Conservation (phyloP, 257 asterid species). For the Nicotiana tabacum region DNA sequence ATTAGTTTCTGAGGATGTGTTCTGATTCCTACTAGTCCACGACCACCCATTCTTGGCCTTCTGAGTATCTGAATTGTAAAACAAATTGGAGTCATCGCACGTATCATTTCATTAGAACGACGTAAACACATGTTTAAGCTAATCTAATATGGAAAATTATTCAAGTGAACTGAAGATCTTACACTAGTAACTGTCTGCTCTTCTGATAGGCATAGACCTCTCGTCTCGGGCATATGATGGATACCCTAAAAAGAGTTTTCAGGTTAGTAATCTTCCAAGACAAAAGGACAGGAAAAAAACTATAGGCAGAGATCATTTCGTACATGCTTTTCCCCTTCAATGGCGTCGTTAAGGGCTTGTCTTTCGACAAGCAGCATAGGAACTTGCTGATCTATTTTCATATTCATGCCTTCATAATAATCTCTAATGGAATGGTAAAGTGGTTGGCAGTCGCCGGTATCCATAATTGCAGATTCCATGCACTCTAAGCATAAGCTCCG, state of each 20-base stretch:
- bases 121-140: background rate
- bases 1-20: conserved; percentile 81
- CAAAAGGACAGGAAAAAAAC: background rate
- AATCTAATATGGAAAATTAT: background rate
- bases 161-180: conserved; percentile 24
- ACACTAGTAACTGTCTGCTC: conserved; percentile 96
- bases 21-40: conserved; percentile 69
- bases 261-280: background rate
- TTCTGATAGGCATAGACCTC: conserved; percentile 96
- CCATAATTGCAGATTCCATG: conserved; percentile 97
- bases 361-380: conserved; percentile 98
- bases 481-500: conserved; percentile 93
- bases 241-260: conserved; percentile 46
- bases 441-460: conserved; percentile 93
- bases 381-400: conserved; percentile 84
- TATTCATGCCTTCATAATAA: conserved; percentile 95
- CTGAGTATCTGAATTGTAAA: conserved; percentile 47
- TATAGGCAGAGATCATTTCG: background rate
- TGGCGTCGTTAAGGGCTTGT: conserved; percentile 94
- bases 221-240: conserved; percentile 97
- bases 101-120: background rate
- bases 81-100: background rate
- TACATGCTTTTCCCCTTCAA: conserved; percentile 96
- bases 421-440: conserved; percentile 87
- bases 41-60: conserved; percentile 80